Base-by-base conservation (phyloP, 805 yeast genomes). In the Alloascoidea africana region DNA sequence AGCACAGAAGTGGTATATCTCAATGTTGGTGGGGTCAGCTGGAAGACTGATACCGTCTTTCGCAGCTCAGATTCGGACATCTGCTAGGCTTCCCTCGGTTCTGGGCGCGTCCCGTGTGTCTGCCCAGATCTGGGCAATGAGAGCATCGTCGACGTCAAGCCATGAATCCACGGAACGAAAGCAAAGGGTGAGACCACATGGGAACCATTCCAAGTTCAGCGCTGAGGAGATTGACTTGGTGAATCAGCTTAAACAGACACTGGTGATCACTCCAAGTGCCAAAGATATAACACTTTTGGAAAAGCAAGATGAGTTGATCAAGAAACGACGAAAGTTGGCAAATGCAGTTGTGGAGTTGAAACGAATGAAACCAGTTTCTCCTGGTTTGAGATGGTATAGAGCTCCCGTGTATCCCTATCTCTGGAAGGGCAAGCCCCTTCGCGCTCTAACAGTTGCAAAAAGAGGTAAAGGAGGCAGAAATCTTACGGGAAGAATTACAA, bases 381-480 rank as follows among this genome's bases (percentile, higher is more conserved):
- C 96, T 0, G 87, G 93, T 52, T 59, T 84, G 43, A 71, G 94
- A 50, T 85, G 95, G 85, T 84, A 73, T 65, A 72, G 85, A 49
- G 73, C 76, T 46, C 96, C 97, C 34, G 66, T 86, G 14, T 87
- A 87, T 56, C 79, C 83, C 13, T 82, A 91, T 56, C 63, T 91
- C 43, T 80, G 82, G 70, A 81, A 77, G 52, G 96, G 96, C 5
- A 66, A 77, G 39, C 96, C 97, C 1, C 60, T 80, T 41, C 66
- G 67, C 53, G 74, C 76, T 34, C 66, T 91, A 52, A 89, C 98
- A 0, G 68, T 68, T 23, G 71, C 86, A 14, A 73, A 71, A 51
- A 71, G 76, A 51, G 70, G 73, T 39, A 73, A 76, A 36, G 80
- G 94, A 38, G 98, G 98, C 45, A 77, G 98, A 63, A 87, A 89